phyloP scores from a whole-genome alignment of 805 yeast species.

The Cyberlindnera americana region DNA sequence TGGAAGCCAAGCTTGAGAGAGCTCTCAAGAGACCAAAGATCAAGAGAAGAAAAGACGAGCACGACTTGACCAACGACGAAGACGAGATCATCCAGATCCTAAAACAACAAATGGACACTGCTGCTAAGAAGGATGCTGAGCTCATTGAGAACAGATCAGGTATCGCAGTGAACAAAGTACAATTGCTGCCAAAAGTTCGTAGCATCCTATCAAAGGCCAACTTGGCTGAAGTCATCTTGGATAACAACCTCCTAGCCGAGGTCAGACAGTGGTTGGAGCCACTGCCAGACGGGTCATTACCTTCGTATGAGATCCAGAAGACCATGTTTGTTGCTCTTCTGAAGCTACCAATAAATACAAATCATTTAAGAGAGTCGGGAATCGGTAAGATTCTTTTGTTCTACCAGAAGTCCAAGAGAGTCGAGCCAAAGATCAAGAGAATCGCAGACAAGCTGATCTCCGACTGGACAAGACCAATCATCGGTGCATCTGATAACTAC shows the following conservation, averaged over 20 bases:
- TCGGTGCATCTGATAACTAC: slow-evolving; percentile 92
- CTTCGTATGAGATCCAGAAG: slow-evolving; percentile 95
- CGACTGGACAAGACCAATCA: slow-evolving; percentile 97
- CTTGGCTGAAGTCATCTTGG: slow-evolving; percentile 87
- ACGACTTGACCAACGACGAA: slow-evolving; percentile 91
- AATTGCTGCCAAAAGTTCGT: slow-evolving; percentile 74
- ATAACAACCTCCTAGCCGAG: slow-evolving; percentile 88
- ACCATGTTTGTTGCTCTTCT: slow-evolving; percentile 72
- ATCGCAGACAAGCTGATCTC: slow-evolving; percentile 88
- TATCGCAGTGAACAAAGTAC: slow-evolving; percentile 61
- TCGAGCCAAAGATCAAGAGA: slow-evolving; percentile 82
- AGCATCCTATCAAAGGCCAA: slow-evolving; percentile 74
- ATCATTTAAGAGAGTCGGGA: slow-evolving; percentile 91
- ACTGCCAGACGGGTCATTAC: slow-evolving; percentile 94
- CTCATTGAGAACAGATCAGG: slow-evolving; percentile 41
- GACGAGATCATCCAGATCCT: slow-evolving; percentile 83
- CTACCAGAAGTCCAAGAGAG: slow-evolving; percentile 85
- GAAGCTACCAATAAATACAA: slow-evolving; percentile 88
- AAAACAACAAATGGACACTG: slow-evolving; percentile 86
- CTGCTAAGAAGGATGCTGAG: slow-evolving; percentile 73
- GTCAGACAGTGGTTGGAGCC: slow-evolving; percentile 98
- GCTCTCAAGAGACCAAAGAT: slow-evolving; percentile 65
- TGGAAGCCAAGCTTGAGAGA: slow-evolving; percentile 79
- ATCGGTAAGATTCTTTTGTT: slow-evolving; percentile 91
- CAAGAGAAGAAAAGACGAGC: slow-evolving; percentile 75